Conservation (phyloP, 768 basidiomycete species). For the Leccinum boreale region DNA sequence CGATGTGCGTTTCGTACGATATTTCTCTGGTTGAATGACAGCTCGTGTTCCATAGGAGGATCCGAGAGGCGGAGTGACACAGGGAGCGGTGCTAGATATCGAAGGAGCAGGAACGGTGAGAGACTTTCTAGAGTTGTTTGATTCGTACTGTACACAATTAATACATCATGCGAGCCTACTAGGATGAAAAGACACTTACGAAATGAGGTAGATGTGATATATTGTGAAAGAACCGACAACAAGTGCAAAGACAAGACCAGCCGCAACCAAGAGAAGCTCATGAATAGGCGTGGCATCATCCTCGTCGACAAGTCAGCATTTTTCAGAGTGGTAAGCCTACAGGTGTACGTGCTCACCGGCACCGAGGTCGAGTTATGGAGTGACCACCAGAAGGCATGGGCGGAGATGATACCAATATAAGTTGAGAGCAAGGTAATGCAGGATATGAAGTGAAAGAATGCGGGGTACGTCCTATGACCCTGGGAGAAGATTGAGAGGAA, state of each 20-base stretch:
- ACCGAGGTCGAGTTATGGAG: constrained; percentile 61
- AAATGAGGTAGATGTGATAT: constrained; percentile 76
- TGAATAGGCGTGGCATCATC: constrained; percentile 67
- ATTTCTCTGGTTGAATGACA: constrained; percentile 60
- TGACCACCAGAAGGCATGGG: constrained; percentile 57
- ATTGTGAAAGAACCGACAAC: constrained; percentile 72
- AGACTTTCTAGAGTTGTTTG: constrained; percentile 83
- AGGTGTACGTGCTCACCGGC: constrained; percentile 38
- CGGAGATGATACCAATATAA: constrained; percentile 56
- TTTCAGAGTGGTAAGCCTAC: background rate
- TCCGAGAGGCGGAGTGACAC: constrained; percentile 49
- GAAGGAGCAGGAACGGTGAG: constrained; percentile 70
- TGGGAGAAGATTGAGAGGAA: constrained; percentile 25
- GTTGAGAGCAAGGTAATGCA: constrained; percentile 59
- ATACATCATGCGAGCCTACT: background rate
- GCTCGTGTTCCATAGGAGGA: constrained; percentile 70
- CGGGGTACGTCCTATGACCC: constrained; percentile 83
- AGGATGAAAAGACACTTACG: constrained; percentile 41
- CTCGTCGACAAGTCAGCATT: constrained; percentile 32
- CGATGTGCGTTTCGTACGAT: constrained; percentile 64
- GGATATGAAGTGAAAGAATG: constrained; percentile 76
- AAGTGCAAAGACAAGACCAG: constrained; percentile 56
- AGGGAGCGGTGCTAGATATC: constrained; percentile 64
- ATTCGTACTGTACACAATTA: constrained; percentile 53
- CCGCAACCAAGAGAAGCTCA: constrained; percentile 60